phyloP scores from a whole-genome alignment of 2,329 filamentous ascomycete species.

The Aspergillus sp. region DNA sequence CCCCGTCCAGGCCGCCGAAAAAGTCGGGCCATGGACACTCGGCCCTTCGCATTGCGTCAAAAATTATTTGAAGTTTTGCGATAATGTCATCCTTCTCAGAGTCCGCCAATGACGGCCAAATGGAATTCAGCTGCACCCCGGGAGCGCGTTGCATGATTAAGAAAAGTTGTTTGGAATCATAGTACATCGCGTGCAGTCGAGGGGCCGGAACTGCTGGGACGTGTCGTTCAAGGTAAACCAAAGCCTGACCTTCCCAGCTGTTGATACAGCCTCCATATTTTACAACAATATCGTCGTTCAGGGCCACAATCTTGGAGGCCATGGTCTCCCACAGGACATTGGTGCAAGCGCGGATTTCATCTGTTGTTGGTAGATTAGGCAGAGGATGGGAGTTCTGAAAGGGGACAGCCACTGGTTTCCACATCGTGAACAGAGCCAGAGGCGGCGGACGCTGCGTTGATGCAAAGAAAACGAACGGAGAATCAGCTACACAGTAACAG shows the following conservation, averaged over 20 bases:
- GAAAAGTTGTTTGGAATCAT: slow-evolving; percentile 23
- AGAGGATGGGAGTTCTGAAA: slow-evolving; percentile 21
- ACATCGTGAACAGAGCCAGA: slow-evolving; percentile 18
- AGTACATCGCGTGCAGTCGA: slow-evolving; percentile 32
- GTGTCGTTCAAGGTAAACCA: slow-evolving; percentile 27
- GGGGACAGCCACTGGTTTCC: slow-evolving; percentile 25
- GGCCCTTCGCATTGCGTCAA: slow-evolving; percentile 22
- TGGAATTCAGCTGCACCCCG: slow-evolving; percentile 20
- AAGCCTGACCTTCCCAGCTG: slow-evolving; percentile 10
- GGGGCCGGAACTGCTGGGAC: slow-evolving; percentile 28
- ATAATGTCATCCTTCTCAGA: slow-evolving; percentile 29
- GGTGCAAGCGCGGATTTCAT: slow-evolving; percentile 28
- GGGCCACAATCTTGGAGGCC: slow-evolving; percentile 24
- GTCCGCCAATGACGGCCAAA: slow-evolving; percentile 26
- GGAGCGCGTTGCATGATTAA: slow-evolving; percentile 29
- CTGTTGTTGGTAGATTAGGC: slow-evolving; percentile 24
- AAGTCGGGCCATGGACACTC: slow-evolving; percentile 28
- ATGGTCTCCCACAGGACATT: slow-evolving; percentile 25
- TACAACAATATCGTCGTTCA: slow-evolving; percentile 26
- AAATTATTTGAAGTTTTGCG: slow-evolving; percentile 22
- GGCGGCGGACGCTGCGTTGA: too few relatives aligned
- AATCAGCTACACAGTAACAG: too few relatives aligned
- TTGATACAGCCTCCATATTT: slow-evolving; percentile 24
- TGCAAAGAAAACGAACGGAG: too few relatives aligned
- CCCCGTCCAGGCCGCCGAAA: slow-evolving; percentile 26